Evolutionary conservation across 1,284 basidiomycete genomes (phyloP).

Genomic region (Naganishia liquefaciens): DNA sequence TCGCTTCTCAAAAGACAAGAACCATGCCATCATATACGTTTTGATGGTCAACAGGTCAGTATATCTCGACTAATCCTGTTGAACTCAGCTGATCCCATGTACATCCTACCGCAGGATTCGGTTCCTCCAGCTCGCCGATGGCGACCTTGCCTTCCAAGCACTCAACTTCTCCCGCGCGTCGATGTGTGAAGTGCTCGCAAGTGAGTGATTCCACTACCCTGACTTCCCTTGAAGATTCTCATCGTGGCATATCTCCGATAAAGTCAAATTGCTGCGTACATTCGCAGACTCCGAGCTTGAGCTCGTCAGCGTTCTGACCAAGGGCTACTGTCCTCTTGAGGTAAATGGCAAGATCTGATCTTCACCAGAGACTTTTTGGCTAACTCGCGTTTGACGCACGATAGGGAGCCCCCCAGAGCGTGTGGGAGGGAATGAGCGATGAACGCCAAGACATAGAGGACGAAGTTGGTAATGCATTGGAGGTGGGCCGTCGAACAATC

Average conservation of each 20-base stretch:
- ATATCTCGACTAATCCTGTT: constrained; percentile 40
- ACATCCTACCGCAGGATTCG: constrained; percentile 63
- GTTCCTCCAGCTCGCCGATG: constrained; percentile 57
- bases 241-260: background rate
- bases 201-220: constrained; percentile 37
- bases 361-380: background rate
- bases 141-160: constrained; percentile 72
- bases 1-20: constrained; percentile 72
- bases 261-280: constrained; percentile 71
- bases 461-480: constrained; percentile 69
- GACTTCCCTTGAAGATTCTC: background rate
- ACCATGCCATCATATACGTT: constrained; percentile 57
- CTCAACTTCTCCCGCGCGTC: constrained; percentile 70
- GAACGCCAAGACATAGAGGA: constrained; percentile 61
- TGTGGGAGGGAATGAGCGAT: constrained; percentile 64
- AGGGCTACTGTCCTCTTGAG: constrained; percentile 48
- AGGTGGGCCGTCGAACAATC: constrained; percentile 58
- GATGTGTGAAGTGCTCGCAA: constrained; percentile 78
- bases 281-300: constrained; percentile 69
- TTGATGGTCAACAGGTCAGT: constrained; percentile 50
- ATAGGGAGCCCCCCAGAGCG: constrained; percentile 67
- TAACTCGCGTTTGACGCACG: background rate
- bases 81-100: background rate
- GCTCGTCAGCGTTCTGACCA: constrained; percentile 72
- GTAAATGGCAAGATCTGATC: background rate